Base-by-base conservation (phyloP, 192 early-diverging fungal species). In the Phlyctochytrium arcticum region DNA sequence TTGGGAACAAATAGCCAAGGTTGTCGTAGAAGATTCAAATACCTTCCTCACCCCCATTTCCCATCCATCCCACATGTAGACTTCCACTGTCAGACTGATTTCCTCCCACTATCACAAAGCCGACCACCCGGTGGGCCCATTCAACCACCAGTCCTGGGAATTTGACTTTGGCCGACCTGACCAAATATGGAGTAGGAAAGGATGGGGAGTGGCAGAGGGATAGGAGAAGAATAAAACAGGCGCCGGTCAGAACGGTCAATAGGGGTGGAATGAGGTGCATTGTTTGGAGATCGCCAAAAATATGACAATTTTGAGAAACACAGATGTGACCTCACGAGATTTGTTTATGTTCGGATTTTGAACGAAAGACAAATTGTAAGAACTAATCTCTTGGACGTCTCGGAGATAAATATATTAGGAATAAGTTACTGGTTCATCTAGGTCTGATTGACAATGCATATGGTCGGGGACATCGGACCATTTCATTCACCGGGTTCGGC, bases 261-360 rank as follows among this genome's bases (percentile, higher is more conserved):
- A 54, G 49, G 32, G 62, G 62, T 36, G 48, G 62, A 48, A 60
- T n/a, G 4, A 36, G 59, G 4, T 31, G 59, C 59, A 60, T 60
- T 8, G 17, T 44, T 44, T 19, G 39, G n/a, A n/a, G n/a, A n/a
- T n/a, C n/a, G n/a, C n/a, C n/a, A n/a, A n/a, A n/a, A n/a, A n/a
- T n/a, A n/a, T n/a, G n/a, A n/a, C n/a, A n/a, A n/a, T n/a, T n/a
- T n/a, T n/a, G n/a, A n/a, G n/a, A n/a, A n/a, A n/a, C n/a, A n/a
- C n/a, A n/a, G n/a, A n/a, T n/a, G n/a, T n/a, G n/a, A n/a, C n/a
- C n/a, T n/a, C n/a, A n/a, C n/a, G n/a, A n/a, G n/a, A n/a, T n/a
- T n/a, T n/a, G n/a, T n/a, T n/a, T n/a, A n/a, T n/a, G n/a, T n/a
- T n/a, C n/a, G n/a, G n/a, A n/a, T n/a, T n/a, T n/a, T n/a, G n/a